These are phyloP conservation scores for Monosporozyma aerobia DNA, from an alignment of 805 yeast species.

Conservation along the genomic window DNA sequence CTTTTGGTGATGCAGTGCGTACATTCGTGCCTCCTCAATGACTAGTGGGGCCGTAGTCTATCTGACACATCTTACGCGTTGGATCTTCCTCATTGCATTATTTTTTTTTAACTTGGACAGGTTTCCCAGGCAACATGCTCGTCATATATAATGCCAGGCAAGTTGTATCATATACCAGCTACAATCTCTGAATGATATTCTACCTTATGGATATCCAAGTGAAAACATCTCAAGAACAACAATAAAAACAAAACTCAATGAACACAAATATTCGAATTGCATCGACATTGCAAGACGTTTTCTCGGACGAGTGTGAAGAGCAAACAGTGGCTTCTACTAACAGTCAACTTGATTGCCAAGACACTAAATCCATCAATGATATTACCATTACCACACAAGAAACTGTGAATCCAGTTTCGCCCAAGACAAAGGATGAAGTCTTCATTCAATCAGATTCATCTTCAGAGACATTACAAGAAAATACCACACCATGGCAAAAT, in stretches of 20 bases:
- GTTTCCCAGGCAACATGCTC: too few relatives aligned
- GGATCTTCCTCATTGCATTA: too few relatives aligned
- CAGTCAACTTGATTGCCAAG: neutral
- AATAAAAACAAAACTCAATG: neutral
- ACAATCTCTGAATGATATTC: too few relatives aligned
- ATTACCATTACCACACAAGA: neutral
- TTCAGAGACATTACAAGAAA: neutral
- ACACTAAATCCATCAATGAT: neutral
- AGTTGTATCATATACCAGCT: too few relatives aligned
- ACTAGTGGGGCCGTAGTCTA: too few relatives aligned
- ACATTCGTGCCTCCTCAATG: too few relatives aligned
- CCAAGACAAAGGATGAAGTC: neutral
- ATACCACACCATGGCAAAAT: constrained; percentile 11
- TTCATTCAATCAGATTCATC: neutral
- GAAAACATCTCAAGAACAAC: neutral
- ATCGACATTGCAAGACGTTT: neutral
- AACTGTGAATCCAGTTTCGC: neutral
- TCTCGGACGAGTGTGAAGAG: neutral
- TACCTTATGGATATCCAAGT: too few relatives aligned
- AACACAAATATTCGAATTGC: neutral
- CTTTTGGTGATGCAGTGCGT: too few relatives aligned
- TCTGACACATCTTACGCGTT: too few relatives aligned
- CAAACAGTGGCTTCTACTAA: neutral
- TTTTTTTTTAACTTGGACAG: too few relatives aligned
- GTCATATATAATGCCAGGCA: too few relatives aligned